Base-by-base conservation (phyloP, 2,329 filamentous ascomycete species). In the Colletotrichum sp. region DNA sequence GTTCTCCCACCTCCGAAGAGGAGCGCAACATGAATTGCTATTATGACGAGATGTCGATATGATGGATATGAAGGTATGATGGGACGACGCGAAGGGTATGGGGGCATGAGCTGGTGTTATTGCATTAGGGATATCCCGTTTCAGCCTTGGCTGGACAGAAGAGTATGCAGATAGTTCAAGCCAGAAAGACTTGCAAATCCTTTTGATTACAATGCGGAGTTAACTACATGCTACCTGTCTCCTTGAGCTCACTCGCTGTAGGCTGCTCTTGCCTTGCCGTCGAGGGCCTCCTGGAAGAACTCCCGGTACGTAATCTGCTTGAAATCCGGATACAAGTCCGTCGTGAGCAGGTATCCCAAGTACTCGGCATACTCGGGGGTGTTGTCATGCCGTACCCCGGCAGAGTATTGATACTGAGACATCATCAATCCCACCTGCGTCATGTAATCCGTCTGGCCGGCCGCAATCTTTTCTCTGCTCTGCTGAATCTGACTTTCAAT, bases 281-380 rank as follows among this genome's bases (percentile, higher is more conserved):
- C 62, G 34, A 64, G 62, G 4, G 5, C 32, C 62, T 64, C 62
- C 32, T 39, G 62, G 21, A 64, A 64, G 12, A 39, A 36, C 34
- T 64, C n/a, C 36, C 13, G 62, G 9, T 24, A 26, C 13, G 34
- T 64, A 0, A 39, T 64, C 62, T 32, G 62, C 30, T 44, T 36
- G 62, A 66, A 66, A 10, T 90, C 89, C 4, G 90, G 90, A 78
- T 91, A 92, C 32, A 92, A 82, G 32, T 91, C 87, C 78, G 87
- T 87, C 30, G 84, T 85, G 71, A 86, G 83, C 28, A 92, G 72
- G 79, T 92, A 91, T 4, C 89, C 90, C 8, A 92, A 83, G 75
- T 91, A 91, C 70, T 85, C 83, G 16, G 90, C 90, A 77, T 86
- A 84, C 71, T 89, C 87, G 0, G 87, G 88, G 18, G 83, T 88